phyloP scores from a whole-genome alignment of 306 rosid species.

The Pueraria montana region DNA sequence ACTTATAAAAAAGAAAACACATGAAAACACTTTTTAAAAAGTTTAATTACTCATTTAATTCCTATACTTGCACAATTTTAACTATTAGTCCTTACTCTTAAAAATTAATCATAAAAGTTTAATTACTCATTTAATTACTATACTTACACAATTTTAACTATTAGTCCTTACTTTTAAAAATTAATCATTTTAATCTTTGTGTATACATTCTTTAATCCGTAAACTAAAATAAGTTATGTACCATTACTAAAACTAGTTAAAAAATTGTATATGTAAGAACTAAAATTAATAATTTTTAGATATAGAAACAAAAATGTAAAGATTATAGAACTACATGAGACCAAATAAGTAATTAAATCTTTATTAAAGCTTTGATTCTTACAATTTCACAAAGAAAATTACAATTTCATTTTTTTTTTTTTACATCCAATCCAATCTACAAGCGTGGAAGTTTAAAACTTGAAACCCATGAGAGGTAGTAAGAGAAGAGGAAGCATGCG shows the following conservation, averaged over 20 bases:
- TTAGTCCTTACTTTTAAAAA: background rate
- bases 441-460: background rate
- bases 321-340: background rate
- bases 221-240: too few species aligned
- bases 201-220: background rate
- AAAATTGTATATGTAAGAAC: too few species aligned
- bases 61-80: too few species aligned
- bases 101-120: background rate
- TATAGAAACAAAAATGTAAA: background rate
- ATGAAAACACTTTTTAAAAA: background rate
- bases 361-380: constrained; percentile 1
- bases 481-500: constrained; percentile 20
- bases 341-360: background rate
- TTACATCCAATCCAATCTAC: background rate
- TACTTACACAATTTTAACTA: background rate
- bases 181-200: background rate
- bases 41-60: background rate
- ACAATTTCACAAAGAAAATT: constrained; percentile 26
- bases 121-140: background rate
- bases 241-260: background rate
- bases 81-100: background rate
- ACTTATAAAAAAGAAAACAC: background rate
- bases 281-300: too few species aligned
- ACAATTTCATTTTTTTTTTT: background rate
- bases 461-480: background rate